Evolutionary conservation across 164 flowering plant species (phyloP), one percentile per base, ranked within the genome.

Genomic region (Vitis labrusca): DNA sequence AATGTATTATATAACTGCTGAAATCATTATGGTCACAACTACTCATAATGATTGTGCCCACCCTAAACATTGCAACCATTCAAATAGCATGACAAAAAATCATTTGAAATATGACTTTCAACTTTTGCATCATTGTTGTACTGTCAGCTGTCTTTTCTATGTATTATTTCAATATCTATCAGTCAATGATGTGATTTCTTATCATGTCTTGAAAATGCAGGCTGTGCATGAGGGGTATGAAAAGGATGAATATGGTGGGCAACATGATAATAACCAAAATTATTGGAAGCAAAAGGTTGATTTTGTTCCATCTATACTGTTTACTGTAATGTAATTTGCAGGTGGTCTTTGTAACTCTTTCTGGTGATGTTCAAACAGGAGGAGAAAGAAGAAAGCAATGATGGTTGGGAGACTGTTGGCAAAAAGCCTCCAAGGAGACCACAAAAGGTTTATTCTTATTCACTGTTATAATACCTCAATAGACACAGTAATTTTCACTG

Each of bases 371-470:
- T 59, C 61, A 1, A 76, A 11, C 74, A 81, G 91, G 84, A 83
- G 59, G 77, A 73, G 14, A 68, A 52, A 54, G 77, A 76, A 64
- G 79, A 76, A 55, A 76, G 67, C n/a, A 71, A 78, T 69, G 93
- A 86, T 60, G 87, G 85, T n/a, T 90, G 95, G 97, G 88, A 89
- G 75, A 84, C 87, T 71, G 90, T 88, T 19, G 80, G 84, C 27
- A 83, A 60, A 67, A 86, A 77, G 84, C 87, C 84, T 72, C 71
- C 75, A 50, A 85, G 80, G 76, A 74, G 50, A 48, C 83, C 76
- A 29, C 84, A 84, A 65, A 84, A 85, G 96, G 96, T 91, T 56
- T 65, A 5, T 68, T 62, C 52, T 32, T 64, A 56, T 17, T 48
- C 44, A 37, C 44, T 37, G 44, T 3, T 37, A 37, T 37, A 37